These are phyloP conservation scores for Hibiscus mutabilis DNA, from an alignment of 345 rosid genomes.

Conservation along the genomic window DNA sequence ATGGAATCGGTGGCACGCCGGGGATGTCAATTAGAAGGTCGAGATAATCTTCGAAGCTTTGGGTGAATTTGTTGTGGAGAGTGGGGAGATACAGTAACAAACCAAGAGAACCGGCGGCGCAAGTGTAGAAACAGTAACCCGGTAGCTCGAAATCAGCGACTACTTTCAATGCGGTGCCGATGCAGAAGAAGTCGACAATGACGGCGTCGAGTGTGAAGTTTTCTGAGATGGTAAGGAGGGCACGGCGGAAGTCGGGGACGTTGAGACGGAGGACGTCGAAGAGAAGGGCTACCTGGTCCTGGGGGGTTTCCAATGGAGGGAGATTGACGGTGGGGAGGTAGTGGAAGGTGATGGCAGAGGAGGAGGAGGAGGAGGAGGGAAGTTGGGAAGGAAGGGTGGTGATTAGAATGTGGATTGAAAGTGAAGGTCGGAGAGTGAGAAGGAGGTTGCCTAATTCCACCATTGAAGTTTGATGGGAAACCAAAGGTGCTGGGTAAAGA, in stretches of 20 bases:
- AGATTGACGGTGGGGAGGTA: neutral
- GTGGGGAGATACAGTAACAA: slow-evolving; percentile 16
- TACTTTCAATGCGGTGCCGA: slow-evolving; percentile 13
- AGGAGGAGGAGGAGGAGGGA: neutral
- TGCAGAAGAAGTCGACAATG: slow-evolving; percentile 25
- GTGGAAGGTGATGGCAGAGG: neutral
- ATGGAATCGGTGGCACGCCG: slow-evolving; percentile 17
- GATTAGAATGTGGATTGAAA: slow-evolving; percentile 8
- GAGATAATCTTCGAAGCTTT: neutral
- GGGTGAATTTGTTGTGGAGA: neutral
- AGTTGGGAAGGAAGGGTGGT: neutral
- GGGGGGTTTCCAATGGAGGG: neutral
- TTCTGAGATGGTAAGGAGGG: neutral
- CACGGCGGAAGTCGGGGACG: no score
- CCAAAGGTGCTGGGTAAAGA: slow-evolving; percentile 20
- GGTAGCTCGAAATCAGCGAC: slow-evolving; percentile 20
- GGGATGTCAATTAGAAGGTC: slow-evolving; percentile 12
- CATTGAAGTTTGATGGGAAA: slow-evolving; percentile 21
- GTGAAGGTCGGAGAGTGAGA: slow-evolving; percentile 15
- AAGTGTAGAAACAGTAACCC: slow-evolving; percentile 25
- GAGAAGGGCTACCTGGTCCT: neutral
- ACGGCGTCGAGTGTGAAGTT: slow-evolving; percentile 18
- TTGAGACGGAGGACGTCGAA: slow-evolving; percentile 18
- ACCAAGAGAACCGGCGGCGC: slow-evolving; percentile 15
- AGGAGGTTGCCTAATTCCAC: slow-evolving; percentile 30